Conservation (phyloP, 192 early-diverging fungal species). For the Entomortierella parvispora region DNA sequence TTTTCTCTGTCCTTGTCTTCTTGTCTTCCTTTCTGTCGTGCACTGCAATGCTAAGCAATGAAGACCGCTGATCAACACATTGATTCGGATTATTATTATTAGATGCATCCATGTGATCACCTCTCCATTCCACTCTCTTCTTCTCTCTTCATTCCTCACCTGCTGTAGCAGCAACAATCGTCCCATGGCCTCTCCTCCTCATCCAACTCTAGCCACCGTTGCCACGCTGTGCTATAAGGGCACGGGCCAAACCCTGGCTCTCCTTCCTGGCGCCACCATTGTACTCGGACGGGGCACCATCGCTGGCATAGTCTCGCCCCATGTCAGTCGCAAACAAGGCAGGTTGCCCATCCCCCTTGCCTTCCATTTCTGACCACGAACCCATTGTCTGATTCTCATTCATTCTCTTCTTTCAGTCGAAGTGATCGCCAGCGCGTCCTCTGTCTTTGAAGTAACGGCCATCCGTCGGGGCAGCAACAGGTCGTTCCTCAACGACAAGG, state of each 20-base stretch:
- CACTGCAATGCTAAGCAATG: too few species aligned
- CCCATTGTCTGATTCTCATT: neutral
- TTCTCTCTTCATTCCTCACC: too few species aligned
- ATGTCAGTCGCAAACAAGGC: slow-evolving; percentile 41
- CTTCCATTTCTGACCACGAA: too few species aligned
- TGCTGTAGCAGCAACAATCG: too few species aligned
- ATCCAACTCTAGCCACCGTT: neutral
- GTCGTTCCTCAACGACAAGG: slow-evolving; percentile 16
- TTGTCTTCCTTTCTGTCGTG: too few species aligned
- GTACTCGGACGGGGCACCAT: slow-evolving; percentile 26
- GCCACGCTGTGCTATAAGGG: slow-evolving; percentile 11
- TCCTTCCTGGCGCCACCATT: slow-evolving; percentile 1
- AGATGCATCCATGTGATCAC: too few species aligned
- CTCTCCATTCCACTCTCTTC: too few species aligned
- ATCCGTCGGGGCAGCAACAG: slow-evolving; percentile 36
- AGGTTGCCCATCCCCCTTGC: neutral
- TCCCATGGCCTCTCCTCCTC: neutral
- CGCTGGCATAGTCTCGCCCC: slow-evolving; percentile 6
- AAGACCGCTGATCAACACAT: too few species aligned
- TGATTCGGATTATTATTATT: too few species aligned
- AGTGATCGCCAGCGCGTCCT: neutral
- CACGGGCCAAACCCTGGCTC: slow-evolving; percentile 14
- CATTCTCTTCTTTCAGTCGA: slow-evolving; percentile 6
- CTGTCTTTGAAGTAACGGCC: neutral
- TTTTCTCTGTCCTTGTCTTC: too few species aligned